Base-by-base conservation (phyloP, 345 rosid species). In the Eutrema japonicum region DNA sequence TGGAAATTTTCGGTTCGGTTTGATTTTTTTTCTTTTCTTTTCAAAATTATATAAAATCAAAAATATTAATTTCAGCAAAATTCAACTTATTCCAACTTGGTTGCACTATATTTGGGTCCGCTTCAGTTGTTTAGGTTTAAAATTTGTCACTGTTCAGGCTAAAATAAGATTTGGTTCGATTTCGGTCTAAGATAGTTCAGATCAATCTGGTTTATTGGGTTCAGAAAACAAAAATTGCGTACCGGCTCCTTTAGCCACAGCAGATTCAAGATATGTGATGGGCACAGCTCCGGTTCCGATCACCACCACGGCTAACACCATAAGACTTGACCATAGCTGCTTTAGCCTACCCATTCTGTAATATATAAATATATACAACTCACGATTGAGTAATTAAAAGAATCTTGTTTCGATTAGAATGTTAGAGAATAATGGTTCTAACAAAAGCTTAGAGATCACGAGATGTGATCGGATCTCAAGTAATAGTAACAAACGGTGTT, bases 161-260 rank as follows among this genome's bases (percentile, higher is more conserved):
- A 32, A 22, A 22, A 22, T 22, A 22, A 22, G 26, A 22, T 22
- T 22, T 22, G 26, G 26, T 22, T 22, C 26, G 26, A 2, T 22
- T 22, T 1, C 26, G 26, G 26, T 22, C 26, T 22, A 22, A 22
- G 26, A 22, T 22, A 22, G 2, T 22, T 22, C 26, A 1, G 26
- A 1, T 22, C 26, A 22, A 22, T 22, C 26, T 22, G 26, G 26
- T 22, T 22, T 22, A 22, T 22, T 22, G 2, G 26, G 26, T 22
- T 22, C 26, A 22, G 35, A 8, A 40, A 37, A 58, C 2, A 4
- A 42, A 27, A 48, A 43, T 12, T 56, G 42, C 76, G 41, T 64
- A 94, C 98, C 98, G 43, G 95, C 98, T 85, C 97, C 97, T 81
- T 84, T 87, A 11, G 86, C 85, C 7, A 87, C 93, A 11, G 93